Percentiles rank a stretch among this genome's conserved stretches.
These are phyloP conservation scores for Erodium chrysanthum DNA, from an alignment of 441 rosid species.

Conservation along the genomic window DNA sequence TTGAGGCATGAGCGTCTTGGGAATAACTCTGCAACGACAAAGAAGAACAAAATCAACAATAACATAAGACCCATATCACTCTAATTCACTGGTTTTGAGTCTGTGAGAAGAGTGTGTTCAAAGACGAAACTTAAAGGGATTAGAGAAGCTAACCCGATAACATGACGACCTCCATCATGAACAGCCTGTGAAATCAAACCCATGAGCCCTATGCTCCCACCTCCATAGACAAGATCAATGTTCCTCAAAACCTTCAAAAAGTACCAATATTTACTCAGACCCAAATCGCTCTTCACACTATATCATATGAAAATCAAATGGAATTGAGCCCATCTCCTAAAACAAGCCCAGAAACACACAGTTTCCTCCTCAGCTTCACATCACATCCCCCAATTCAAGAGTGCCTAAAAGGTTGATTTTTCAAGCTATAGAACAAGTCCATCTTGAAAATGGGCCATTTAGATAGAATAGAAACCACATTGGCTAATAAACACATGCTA, in stretches of 20 bases:
- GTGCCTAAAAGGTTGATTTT: not conserved
- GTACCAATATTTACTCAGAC: conserved; percentile 22
- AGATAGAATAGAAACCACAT: not conserved
- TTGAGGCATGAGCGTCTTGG: conserved; percentile 99
- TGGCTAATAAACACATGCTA: not conserved
- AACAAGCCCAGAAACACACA: not conserved
- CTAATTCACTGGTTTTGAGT: not conserved
- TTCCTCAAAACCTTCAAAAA: conserved; percentile 63
- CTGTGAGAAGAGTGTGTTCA: no score
- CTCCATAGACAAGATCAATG: conserved; percentile 93
- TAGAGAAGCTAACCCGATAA: conserved; percentile 53
- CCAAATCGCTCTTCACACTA: not conserved
- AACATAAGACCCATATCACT: conserved; percentile 14
- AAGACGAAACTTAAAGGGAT: not conserved
- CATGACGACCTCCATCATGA: conserved; percentile 94
- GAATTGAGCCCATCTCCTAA: not conserved
- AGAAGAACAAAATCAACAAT: conserved; percentile 26
- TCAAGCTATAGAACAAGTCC: not conserved
- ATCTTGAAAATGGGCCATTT: not conserved
- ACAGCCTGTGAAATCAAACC: conserved; percentile 89
- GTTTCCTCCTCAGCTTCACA: not conserved
- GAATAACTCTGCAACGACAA: conserved; percentile 87
- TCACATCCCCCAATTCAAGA: not conserved
- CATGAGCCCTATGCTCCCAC: conserved; percentile 96
- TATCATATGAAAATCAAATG: no score